Base-by-base conservation (phyloP, 768 basidiomycete genomes). In the Mrakia gelida region DNA sequence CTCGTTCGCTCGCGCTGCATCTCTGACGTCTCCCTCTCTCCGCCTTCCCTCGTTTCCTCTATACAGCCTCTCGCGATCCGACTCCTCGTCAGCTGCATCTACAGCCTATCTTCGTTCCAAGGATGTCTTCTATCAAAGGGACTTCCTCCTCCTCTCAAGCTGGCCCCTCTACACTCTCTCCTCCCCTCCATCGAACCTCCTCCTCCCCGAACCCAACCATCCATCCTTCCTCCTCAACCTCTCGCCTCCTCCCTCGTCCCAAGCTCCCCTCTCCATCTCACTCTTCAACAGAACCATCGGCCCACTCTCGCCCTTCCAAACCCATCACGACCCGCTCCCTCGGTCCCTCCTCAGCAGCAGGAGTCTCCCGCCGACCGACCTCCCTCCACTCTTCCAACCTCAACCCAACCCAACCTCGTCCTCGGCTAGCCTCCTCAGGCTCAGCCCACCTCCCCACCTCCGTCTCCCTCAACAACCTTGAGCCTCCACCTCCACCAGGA, bases 241-340 rank as follows among this genome's bases (percentile, higher is more conserved):
- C 34, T 23, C 52, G 72, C 10, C 72, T 73, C 7, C 54, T 73
- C 10, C 72, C 72, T 30, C n/a, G 72, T 3, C 72, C 72, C 21
- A 73, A 73, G 32, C 54, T 73, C 8, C 32, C 54, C 11, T 73
- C 56, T 0, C 72, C 72, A 2, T 59, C 54, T 23, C 72, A 56
- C 23, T 73, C 72, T 54, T 59, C 72, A 0, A 72, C 71, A 30
- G 71, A 26, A n/a, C 28, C 43, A 3, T 72, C n/a, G n/a, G n/a
- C n/a, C 72, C 18, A 38, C 38, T 28, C 56, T 61, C 54, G 30
- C 28, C 71, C 71, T 9, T 16, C 45, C 49, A 49, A 54, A 21
- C 71, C 71, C 28, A 26, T 56, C 72, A 73, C 54, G 32, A 73
- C 72, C 4, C 72, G 72, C 34, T 73, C 72, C 4, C 32, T 73